Conservation (phyloP, 495 filamentous ascomycete species). For the Xylaria castorea region DNA sequence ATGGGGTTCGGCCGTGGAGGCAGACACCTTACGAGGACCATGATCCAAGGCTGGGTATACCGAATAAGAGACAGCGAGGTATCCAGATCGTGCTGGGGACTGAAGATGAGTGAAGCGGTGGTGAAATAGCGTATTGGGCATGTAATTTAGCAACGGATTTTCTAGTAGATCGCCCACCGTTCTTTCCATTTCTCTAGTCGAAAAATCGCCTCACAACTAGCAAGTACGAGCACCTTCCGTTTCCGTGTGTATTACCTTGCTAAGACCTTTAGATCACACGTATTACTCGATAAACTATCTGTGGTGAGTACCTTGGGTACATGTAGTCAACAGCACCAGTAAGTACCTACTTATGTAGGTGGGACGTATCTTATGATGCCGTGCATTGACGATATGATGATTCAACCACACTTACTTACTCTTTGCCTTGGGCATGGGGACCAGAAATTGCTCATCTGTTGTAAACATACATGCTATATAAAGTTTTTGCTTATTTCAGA, state of each 20-base stretch:
- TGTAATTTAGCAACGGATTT: neutral
- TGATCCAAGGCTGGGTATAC: conserved; percentile 12
- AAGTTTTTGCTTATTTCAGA: neutral
- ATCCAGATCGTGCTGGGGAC: neutral
- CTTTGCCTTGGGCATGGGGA: neutral
- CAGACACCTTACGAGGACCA: conserved; percentile 23
- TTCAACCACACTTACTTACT: neutral
- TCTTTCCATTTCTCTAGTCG: conserved; percentile 3
- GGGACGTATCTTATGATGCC: neutral
- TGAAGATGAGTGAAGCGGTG: neutral
- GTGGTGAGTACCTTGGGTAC: neutral
- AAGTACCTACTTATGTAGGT: neutral
- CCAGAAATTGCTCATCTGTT: neutral
- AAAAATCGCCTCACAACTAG: neutral
- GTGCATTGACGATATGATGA: neutral
- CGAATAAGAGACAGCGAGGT: neutral
- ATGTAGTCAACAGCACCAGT: neutral
- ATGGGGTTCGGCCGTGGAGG: conserved; percentile 17
- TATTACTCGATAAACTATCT: neutral
- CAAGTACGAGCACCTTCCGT: conserved; percentile 7
- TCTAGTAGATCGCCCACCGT: neutral
- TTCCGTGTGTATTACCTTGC: neutral
- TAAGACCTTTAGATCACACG: neutral
- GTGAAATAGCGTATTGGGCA: neutral
- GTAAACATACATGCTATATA: neutral